Evolutionary conservation across 345 rosid genomes (phyloP).

Genomic region (Pelargonium nanum): DNA sequence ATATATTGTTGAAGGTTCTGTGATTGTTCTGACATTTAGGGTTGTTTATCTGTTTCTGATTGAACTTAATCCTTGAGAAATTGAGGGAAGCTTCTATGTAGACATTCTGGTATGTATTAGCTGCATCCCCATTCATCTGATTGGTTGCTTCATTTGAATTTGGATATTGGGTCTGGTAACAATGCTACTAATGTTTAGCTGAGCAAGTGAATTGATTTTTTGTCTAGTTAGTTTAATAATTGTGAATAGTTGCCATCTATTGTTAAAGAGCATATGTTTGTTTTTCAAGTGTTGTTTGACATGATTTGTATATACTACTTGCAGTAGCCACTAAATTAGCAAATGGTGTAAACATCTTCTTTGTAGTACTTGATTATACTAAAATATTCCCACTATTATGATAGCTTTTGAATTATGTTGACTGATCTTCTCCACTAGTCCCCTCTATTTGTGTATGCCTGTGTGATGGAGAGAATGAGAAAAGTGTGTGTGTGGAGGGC

Average conservation of each 20-base stretch:
- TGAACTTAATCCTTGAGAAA: neutral
- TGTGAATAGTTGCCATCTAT: too few species aligned
- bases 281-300: neutral
- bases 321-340: neutral
- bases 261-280: too few species aligned
- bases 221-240: too few species aligned
- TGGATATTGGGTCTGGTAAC: too few species aligned
- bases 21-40: neutral
- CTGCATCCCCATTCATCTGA: neutral
- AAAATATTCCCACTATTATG: neutral
- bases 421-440: too few species aligned
- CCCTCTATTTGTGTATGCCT: too few species aligned
- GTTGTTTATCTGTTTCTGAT: too few species aligned
- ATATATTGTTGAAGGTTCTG: neutral
- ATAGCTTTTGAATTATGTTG: neutral
- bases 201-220: too few species aligned
- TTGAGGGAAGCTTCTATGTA: neutral
- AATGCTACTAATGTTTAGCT: too few species aligned
- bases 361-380: neutral
- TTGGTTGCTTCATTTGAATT: too few species aligned
- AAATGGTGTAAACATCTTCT: too few species aligned
- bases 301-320: neutral
- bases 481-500: neutral
- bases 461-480: too few species aligned
- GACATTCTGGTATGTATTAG: neutral